Conservation (phyloP, 352 stramenopile species). For the Pythium diclinum region DNA sequence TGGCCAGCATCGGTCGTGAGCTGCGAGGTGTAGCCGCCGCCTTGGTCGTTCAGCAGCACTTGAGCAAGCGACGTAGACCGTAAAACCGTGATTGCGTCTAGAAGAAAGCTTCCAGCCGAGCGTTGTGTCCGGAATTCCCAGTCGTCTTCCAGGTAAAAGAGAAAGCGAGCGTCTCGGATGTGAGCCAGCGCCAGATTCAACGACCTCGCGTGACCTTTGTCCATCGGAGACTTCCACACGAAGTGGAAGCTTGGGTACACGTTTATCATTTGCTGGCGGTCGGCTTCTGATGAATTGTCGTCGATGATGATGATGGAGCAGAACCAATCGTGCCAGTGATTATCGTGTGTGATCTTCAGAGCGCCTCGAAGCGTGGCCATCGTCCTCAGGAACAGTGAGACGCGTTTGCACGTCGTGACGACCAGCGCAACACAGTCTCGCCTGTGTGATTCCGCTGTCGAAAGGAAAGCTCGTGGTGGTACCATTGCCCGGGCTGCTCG, state of each 20-base stretch:
- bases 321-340: constrained; percentile 28
- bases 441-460: neutral
- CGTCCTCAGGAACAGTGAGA: constrained; percentile 41
- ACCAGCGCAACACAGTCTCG: constrained; percentile 37
- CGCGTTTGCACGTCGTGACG: constrained; percentile 61
- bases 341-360: constrained; percentile 7
- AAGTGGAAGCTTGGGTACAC: constrained; percentile 39
- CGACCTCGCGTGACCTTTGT: constrained; percentile 47
- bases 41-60: constrained; percentile 57
- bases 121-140: constrained; percentile 32
- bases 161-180: constrained; percentile 32
- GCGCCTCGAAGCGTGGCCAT: constrained; percentile 28
- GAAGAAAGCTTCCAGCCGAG: constrained; percentile 15
- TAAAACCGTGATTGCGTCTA: constrained; percentile 24
- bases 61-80: constrained; percentile 28
- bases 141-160: constrained; percentile 70
- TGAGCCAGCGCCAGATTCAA: constrained; percentile 39
- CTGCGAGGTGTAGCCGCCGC: constrained; percentile 23
- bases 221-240: constrained; percentile 26
- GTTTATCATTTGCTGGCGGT: constrained; percentile 38
- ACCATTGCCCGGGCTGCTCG: constrained; percentile 18
- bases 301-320: constrained; percentile 54
- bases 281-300: constrained; percentile 39
- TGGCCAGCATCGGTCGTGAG: constrained; percentile 1
- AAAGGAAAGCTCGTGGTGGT: neutral